phyloP scores from a whole-genome alignment of 2,329 filamentous ascomycete species.

The Neofusicoccum ribis region DNA sequence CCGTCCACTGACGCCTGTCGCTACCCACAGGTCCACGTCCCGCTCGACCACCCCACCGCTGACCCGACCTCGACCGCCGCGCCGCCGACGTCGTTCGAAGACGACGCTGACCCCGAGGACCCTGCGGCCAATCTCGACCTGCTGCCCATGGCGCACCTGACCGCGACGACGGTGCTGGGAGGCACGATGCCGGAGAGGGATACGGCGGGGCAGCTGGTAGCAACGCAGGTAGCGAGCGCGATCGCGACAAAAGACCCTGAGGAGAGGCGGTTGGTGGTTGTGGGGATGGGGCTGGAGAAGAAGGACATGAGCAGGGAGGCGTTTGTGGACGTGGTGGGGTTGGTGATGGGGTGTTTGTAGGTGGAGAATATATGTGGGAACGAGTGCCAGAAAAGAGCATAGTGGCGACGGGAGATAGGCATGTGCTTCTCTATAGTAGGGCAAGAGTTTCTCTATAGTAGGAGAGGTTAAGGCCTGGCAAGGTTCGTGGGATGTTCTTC shows the following conservation, averaged over 20 bases:
- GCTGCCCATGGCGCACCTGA: constrained; percentile 78
- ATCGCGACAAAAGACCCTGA: constrained; percentile 69
- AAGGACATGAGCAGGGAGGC: constrained; percentile 51
- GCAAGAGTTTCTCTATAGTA: neutral
- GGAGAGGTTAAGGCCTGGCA: neutral
- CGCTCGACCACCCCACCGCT: constrained; percentile 62
- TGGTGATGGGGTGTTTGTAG: constrained; percentile 41
- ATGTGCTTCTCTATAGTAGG: neutral
- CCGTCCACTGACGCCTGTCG: neutral
- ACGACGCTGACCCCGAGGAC: constrained; percentile 54
- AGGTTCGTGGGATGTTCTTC: neutral
- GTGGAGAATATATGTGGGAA: neutral
- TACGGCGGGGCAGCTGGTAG: constrained; percentile 82
- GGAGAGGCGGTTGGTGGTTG: constrained; percentile 59
- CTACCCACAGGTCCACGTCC: constrained; percentile 69
- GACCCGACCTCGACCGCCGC: constrained; percentile 58
- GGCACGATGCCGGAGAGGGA: constrained; percentile 78
- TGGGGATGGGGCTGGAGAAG: constrained; percentile 58
- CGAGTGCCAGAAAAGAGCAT: neutral
- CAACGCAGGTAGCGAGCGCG: constrained; percentile 82
- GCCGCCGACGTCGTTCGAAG: constrained; percentile 29
- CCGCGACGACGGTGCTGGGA: constrained; percentile 82
- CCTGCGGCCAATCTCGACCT: constrained; percentile 52
- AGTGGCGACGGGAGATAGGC: constrained; percentile 9
- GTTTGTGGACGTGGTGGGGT: constrained; percentile 45